phyloP scores from a whole-genome alignment of 2,329 filamentous ascomycete species.

The Aspergillus aculeatinus region DNA sequence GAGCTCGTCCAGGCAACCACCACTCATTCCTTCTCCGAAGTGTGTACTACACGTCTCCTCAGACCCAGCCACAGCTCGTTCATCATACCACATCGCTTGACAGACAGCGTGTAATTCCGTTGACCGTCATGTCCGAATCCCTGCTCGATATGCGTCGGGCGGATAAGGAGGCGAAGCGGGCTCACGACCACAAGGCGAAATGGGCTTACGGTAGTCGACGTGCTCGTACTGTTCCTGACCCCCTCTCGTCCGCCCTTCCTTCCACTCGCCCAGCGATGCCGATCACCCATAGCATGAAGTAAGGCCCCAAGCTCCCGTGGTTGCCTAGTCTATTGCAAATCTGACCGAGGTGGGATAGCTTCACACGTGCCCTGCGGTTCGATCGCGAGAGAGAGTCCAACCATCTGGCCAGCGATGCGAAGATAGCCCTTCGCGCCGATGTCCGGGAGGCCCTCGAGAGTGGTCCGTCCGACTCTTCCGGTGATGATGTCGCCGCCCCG shows the following conservation, averaged over 20 bases:
- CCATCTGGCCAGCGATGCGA: constrained; percentile 18
- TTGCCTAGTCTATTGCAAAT: not conserved
- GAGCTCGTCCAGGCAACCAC: not conserved
- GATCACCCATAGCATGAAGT: constrained; percentile 20
- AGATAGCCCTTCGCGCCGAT: constrained; percentile 31
- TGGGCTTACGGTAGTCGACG: constrained; percentile 38
- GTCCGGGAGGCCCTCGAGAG: constrained; percentile 34
- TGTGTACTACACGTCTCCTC: not conserved
- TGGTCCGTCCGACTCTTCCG: constrained; percentile 31
- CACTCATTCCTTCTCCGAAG: not conserved
- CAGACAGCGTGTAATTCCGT: not conserved
- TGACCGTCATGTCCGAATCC: constrained; percentile 30
- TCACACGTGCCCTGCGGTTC: constrained; percentile 10
- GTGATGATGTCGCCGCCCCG: constrained; percentile 33
- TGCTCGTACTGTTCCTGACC: constrained; percentile 9
- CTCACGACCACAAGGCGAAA: constrained; percentile 41
- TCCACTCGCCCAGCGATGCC: constrained; percentile 20
- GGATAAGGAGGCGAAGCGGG: constrained; percentile 50
- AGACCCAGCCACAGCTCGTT: not conserved
- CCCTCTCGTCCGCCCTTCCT: constrained; percentile 5
- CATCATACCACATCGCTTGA: not conserved
- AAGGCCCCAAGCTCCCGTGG: constrained; percentile 6
- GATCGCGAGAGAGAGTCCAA: constrained; percentile 18
- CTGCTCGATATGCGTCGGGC: constrained; percentile 55
- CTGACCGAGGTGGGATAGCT: constrained; percentile 3